phyloP scores from a whole-genome alignment of 202 grass and related monocot species.

The Cymbopogon flexuosus region DNA sequence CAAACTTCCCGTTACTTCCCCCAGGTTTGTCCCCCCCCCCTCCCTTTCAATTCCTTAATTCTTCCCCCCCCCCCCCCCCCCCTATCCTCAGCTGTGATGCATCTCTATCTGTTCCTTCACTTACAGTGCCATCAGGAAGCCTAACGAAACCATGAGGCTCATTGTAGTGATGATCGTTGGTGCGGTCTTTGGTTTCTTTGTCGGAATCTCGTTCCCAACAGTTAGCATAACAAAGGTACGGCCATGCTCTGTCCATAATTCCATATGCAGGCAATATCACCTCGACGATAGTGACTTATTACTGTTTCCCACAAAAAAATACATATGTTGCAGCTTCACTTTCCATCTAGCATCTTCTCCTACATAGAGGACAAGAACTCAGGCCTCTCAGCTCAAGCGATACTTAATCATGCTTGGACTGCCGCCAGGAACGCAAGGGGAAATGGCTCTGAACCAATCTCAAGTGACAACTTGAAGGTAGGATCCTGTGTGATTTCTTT shows the following conservation, averaged over 20 bases:
- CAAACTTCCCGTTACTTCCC: conserved; percentile 40
- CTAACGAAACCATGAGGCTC: conserved; percentile 65
- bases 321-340: conserved; percentile 55
- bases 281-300: not conserved
- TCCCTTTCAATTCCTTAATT: not conserved
- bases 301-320: not conserved
- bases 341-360: conserved; percentile 65
- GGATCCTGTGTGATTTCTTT: not conserved
- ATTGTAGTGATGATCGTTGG: conserved; percentile 56
- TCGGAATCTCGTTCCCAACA: conserved; percentile 74
- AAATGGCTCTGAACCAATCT: conserved; percentile 53
- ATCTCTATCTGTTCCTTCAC: not conserved
- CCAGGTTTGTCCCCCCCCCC: conserved; percentile 31
- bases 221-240: conserved; percentile 84
- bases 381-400: conserved; percentile 55
- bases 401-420: conserved; percentile 73
- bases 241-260: not conserved
- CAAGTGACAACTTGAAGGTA: conserved; percentile 53
- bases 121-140: conserved; percentile 49
- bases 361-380: conserved; percentile 79
- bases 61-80: not conserved
- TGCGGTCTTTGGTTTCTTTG: conserved; percentile 64
- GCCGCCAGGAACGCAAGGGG: conserved; percentile 45
- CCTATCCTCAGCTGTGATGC: not conserved
- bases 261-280: not conserved